Evolutionary conservation across 306 rosid species (phyloP), one percentile per base, ranked within the genome.

Genomic region (Aeschynomene evenia): DNA sequence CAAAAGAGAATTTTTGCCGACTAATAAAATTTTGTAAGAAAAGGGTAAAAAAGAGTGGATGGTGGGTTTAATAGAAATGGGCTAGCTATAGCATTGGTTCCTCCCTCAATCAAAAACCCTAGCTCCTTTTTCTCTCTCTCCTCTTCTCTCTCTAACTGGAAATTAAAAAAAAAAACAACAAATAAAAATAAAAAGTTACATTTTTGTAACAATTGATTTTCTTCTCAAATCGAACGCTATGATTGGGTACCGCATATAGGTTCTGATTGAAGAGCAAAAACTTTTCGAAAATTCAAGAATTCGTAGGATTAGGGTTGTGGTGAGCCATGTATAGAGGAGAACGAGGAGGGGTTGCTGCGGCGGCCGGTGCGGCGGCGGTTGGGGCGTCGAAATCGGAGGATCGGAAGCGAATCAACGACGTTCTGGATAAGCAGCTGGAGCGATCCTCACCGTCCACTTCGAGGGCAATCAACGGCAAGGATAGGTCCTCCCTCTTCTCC

Each of bases 361-460:
- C 48, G 37, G 37, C 9, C 4, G 40, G 10, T 13, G 43, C 43
- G 43, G 43, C 43, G 43, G 43, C 21, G 1, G 40, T 7, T 21
- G 26, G 57, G 4, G 77, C 87, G 54, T 74, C 87, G 55, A 87
- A 85, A 85, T 26, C 85, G 82, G 91, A 86, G 84, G 86, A 94
- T 87, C 99, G 97, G 83, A 90, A 85, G 77, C 86, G 96, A 73
- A 84, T 94, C 91, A 91, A 88, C 88, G 99, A 90, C 50, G 97
- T 88, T 11, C 82, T 94, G 26, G 99, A 94, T 56, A 94, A 94
- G 71, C 96, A 87, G 82, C 80, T 94, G 11, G 96, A 88, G 59
- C 91, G 96, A 78, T 94, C 99, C 53, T 87, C 99, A 53, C 96
- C 99, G 12, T 94, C 99, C 19, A 85, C 99, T 28, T 91, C 99